Evolutionary conservation across 306 rosid species (phyloP), one percentile per base, ranked within the genome.

Genomic region (Corylus heterophylla): DNA sequence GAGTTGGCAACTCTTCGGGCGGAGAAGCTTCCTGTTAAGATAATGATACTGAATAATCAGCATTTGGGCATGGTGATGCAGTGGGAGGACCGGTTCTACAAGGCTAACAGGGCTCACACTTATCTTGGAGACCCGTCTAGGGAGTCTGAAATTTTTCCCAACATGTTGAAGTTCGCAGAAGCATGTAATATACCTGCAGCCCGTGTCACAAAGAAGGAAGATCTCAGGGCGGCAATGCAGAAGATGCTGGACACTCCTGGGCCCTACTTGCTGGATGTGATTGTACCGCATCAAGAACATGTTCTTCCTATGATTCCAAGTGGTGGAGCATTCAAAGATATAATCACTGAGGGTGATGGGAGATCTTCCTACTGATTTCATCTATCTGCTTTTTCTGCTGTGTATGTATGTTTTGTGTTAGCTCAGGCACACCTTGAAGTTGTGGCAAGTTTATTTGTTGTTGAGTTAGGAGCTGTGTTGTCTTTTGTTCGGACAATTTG

Each of bases 231-330:
- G 2, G 98, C 94, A 35, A 86, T 95, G 42, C 87, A 87, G 90
- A 90, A 84, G 80, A 95, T 95, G 98, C 63, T 92, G 88, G 94
- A 89, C 64, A 87, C 92, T 4, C 90, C 94, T 3, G 98, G 98
- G n/a, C 97, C 98, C 0, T 95, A 92, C 82, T 83, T 95, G 74
- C 84, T 92, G 79, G 97, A 94, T 71, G 98, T 92, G 9, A 85
- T 95, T 47, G 95, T 91, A 25, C 99, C 98, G 1, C 98, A 95
- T 88, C 99, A 95, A 75, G 99, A 91, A 74, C 97, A 95, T 78
- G 98, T 95, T 17, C 79, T 95, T 89, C 98, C 99, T 0, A 95
- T 92, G 98, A 95, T 95, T 79, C 98, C 97, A 0, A 91, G 98
- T 75, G 93, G 93, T 22, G 97, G 96, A 18, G 82, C 92, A 27